phyloP scores from a whole-genome alignment of 805 yeast genomes.

The Kazachstania psychrophila region DNA sequence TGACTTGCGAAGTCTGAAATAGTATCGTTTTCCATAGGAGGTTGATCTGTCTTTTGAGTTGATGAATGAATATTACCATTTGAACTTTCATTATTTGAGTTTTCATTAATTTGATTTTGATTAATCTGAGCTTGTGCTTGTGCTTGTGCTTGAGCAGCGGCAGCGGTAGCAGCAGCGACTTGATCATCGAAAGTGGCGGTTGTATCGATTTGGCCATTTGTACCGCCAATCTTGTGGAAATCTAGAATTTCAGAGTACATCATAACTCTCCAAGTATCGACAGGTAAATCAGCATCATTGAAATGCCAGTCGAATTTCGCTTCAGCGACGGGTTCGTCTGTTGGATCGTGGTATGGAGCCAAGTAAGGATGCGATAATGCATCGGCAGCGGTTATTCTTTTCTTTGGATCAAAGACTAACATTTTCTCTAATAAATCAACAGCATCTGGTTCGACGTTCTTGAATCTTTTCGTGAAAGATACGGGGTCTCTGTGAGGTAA shows the following conservation, averaged over 20 bases:
- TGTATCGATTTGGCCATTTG: constrained; percentile 28
- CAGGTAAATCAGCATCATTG: constrained; percentile 94
- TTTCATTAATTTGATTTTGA: constrained; percentile 1
- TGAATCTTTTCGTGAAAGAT: constrained; percentile 75
- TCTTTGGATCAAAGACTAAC: constrained; percentile 92
- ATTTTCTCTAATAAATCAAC: constrained; percentile 79
- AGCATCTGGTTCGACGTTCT: constrained; percentile 72
- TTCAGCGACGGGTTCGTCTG: constrained; percentile 92
- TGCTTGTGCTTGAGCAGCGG: constrained; percentile 29
- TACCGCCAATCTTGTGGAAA: constrained; percentile 79
- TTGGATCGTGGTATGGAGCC: constrained; percentile 93
- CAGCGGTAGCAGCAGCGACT: constrained; percentile 32
- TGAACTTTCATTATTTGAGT: constrained; percentile 1
- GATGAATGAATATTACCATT: constrained; percentile 2
- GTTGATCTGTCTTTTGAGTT: no score
- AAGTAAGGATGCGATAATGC: constrained; percentile 85
- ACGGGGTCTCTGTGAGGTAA: constrained; percentile 90
- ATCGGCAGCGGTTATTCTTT: constrained; percentile 86
- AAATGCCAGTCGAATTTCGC: constrained; percentile 96
- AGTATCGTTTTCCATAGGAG: constrained; percentile 14
- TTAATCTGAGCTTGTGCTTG: constrained; percentile 23
- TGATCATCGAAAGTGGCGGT: constrained; percentile 30
- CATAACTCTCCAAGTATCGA: constrained; percentile 98
- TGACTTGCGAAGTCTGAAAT: constrained; percentile 26
- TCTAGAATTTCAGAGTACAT: constrained; percentile 96